These are phyloP conservation scores for Pyrus hybrid DNA, from an alignment of 331 rosid genomes.

Conservation along the genomic window DNA sequence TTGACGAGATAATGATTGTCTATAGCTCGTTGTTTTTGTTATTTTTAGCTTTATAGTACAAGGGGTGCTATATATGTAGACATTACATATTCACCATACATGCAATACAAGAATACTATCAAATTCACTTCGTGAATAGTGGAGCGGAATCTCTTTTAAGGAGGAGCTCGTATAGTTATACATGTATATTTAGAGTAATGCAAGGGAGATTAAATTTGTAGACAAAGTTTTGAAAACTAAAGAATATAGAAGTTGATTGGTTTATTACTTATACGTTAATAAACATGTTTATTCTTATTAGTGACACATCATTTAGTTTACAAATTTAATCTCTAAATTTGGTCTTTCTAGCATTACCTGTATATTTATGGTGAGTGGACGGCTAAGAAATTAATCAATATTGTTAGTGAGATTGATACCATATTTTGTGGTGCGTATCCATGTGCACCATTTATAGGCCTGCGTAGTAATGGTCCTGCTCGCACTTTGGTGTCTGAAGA, in stretches of 20 bases:
- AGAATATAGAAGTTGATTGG: too few species aligned
- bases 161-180: too few species aligned
- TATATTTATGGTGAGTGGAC: background rate
- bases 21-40: background rate
- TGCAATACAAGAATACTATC: too few species aligned
- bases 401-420: background rate
- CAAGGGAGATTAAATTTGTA: too few species aligned
- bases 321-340: too few species aligned
- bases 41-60: too few species aligned
- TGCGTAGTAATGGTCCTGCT: constrained; percentile 8
- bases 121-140: background rate
- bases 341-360: fast-evolving
- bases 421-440: background rate
- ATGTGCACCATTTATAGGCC: constrained; percentile 16
- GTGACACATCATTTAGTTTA: too few species aligned
- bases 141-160: background rate
- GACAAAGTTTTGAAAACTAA: too few species aligned
- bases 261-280: too few species aligned
- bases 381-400: background rate
- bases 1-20: background rate
- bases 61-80: background rate
- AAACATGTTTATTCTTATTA: too few species aligned
- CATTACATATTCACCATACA: background rate
- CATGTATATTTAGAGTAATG: too few species aligned
- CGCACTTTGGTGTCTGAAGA: background rate